Conservation (phyloP, 805 yeast genomes). For the Ogataea corticis region DNA sequence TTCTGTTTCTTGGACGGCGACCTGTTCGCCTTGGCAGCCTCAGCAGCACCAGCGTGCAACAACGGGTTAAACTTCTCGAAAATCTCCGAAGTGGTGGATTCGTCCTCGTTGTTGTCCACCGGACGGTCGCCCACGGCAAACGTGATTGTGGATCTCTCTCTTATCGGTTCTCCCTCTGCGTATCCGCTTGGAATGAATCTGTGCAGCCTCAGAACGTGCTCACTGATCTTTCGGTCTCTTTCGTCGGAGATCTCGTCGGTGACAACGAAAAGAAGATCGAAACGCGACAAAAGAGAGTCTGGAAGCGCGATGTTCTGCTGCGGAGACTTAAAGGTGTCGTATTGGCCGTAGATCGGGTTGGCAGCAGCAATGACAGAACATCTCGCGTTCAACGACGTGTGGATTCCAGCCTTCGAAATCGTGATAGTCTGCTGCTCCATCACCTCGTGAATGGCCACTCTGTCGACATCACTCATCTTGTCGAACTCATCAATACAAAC, state of each 20-base stretch:
- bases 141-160: slow-evolving; percentile 70
- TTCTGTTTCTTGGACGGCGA: slow-evolving; percentile 32
- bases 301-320: slow-evolving; percentile 96
- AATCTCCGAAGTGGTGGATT: slow-evolving; percentile 55
- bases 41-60: slow-evolving; percentile 75
- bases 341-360: slow-evolving; percentile 95
- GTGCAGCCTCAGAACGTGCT: slow-evolving; percentile 93
- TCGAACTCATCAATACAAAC: slow-evolving; percentile 99
- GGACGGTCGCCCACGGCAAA: slow-evolving; percentile 79
- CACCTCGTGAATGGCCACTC: slow-evolving; percentile 98
- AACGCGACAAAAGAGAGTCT: slow-evolving; percentile 94
- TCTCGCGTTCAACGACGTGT: slow-evolving; percentile 92
- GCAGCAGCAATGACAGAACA: slow-evolving; percentile 98
- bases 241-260: slow-evolving; percentile 90
- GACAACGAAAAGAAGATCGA: slow-evolving; percentile 90
- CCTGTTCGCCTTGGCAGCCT: slow-evolving; percentile 30
- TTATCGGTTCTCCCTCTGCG: slow-evolving; percentile 89
- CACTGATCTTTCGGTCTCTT: slow-evolving; percentile 84
- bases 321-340: slow-evolving; percentile 93
- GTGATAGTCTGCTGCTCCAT: slow-evolving; percentile 99
- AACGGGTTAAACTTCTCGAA: slow-evolving; percentile 82
- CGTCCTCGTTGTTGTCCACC: slow-evolving; percentile 43
- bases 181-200: slow-evolving; percentile 85
- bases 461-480: slow-evolving; percentile 94
- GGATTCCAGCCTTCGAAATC: slow-evolving; percentile 97